Evolutionary conservation across 2,329 filamentous ascomycete genomes (phyloP).

Genomic region (Xylaria sp.): DNA sequence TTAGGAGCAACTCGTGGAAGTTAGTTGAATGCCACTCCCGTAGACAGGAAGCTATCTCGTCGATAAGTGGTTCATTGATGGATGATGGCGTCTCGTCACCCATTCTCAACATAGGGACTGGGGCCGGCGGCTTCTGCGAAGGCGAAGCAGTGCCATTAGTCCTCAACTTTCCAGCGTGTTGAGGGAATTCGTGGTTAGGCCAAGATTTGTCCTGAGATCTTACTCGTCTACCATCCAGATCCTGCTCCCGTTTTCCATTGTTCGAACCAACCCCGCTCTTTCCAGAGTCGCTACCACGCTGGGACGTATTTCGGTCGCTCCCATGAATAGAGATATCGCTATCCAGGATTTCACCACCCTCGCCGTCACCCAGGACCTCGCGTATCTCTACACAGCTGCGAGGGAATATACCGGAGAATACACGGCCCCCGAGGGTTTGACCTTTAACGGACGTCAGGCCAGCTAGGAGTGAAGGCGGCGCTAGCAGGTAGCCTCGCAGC

Average conservation of each 20-base stretch:
- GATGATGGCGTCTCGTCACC: slow-evolving; percentile 96
- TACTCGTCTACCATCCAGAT: slow-evolving; percentile 32
- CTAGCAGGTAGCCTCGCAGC: slow-evolving; percentile 94
- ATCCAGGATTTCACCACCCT: slow-evolving; percentile 66
- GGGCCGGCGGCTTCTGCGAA: slow-evolving; percentile 75
- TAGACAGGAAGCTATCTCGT: slow-evolving; percentile 95
- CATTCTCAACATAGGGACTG: slow-evolving; percentile 96
- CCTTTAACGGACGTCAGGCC: slow-evolving; percentile 90
- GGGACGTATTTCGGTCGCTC: slow-evolving; percentile 41
- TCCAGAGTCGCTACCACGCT: slow-evolving; percentile 54
- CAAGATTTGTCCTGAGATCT: slow-evolving; percentile 15
- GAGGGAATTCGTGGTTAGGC: background rate
- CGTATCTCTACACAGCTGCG: slow-evolving; percentile 92
- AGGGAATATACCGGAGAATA: slow-evolving; percentile 98
- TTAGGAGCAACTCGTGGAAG: slow-evolving; percentile 86
- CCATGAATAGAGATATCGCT: slow-evolving; percentile 44
- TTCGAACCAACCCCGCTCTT: slow-evolving; percentile 57
- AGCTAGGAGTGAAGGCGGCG: slow-evolving; percentile 89
- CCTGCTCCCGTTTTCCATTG: slow-evolving; percentile 44
- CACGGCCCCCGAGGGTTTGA: slow-evolving; percentile 90
- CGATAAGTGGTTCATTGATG: slow-evolving; percentile 85
- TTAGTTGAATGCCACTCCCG: slow-evolving; percentile 99
- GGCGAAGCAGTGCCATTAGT: slow-evolving; percentile 64
- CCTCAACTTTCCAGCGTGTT: slow-evolving; percentile 46
- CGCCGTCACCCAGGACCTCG: slow-evolving; percentile 82